These are phyloP conservation scores for Rhizopogon salebrosus DNA, from an alignment of 768 basidiomycete species.

Conservation along the genomic window DNA sequence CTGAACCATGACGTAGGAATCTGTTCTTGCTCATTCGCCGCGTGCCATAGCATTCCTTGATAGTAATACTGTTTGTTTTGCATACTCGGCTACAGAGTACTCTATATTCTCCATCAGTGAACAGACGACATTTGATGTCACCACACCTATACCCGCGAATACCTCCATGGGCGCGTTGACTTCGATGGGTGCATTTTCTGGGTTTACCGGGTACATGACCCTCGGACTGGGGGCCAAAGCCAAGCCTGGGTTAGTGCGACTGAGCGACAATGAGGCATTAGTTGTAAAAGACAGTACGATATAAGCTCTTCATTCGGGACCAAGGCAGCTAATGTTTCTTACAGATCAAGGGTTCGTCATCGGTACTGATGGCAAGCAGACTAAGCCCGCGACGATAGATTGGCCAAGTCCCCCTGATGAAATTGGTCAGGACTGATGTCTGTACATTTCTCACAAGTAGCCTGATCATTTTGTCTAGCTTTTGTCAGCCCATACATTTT, in stretches of 20 bases:
- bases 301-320: not conserved
- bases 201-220: constrained; percentile 82
- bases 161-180: constrained; percentile 26
- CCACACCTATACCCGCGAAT: constrained; percentile 34
- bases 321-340: not conserved
- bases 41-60: constrained; percentile 74
- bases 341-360: constrained; percentile 68
- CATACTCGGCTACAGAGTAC: constrained; percentile 65
- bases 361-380: constrained; percentile 51
- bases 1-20: constrained; percentile 52
- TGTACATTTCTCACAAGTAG: constrained; percentile 59
- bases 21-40: constrained; percentile 83
- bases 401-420: constrained; percentile 87
- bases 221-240: constrained; percentile 71
- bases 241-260: constrained; percentile 55
- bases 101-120: constrained; percentile 65
- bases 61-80: constrained; percentile 59
- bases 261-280: constrained; percentile 59
- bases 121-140: constrained; percentile 52
- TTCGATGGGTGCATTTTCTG: constrained; percentile 73
- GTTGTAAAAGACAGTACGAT: constrained; percentile 76
- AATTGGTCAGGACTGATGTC: constrained; percentile 45
- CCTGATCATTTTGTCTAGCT: constrained; percentile 43
- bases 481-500: constrained; percentile 76
- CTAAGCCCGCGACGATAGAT: constrained; percentile 45